Base-by-base conservation (phyloP, 306 rosid genomes). In the Vigna angularis region DNA sequence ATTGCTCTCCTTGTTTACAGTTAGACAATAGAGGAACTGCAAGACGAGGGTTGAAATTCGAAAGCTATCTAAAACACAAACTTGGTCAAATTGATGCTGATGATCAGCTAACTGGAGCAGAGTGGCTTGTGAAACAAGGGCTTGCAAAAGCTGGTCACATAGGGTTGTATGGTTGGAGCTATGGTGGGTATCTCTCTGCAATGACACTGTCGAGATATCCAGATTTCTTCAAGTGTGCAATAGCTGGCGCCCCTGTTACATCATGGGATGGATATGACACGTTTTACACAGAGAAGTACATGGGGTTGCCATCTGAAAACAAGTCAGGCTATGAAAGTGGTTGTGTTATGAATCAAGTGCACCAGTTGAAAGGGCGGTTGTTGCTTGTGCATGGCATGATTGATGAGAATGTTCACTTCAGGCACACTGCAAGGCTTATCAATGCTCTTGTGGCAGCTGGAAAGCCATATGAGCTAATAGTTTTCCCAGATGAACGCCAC, bases 211-310 rank as follows among this genome's bases (percentile, higher is more conserved):
- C 90, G 32, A 85, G 96, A 77, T 89, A 82, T 84, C 91, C 99
- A 2, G 93, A 88, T 34, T 71, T 86, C 79, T 95, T 89, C 86
- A 82, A 77, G 64, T 91, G 98, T 42, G 97, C 96, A 5, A 82
- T 95, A 42, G 87, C 98, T 0, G 99, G 99, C 4, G 97, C 98
- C 16, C 99, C 99, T 0, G 93, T 90, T 13, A 93, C 99, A 32
- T 88, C 99, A 0, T 95, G 98, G 98, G 99, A 95, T 1, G 98
- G 99, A 15, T 93, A 95, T 24, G 99, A 95, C 84, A 90, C 99
- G 4, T 95, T 95, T 70, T 95, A 95, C 86, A 93, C 97, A 0
- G 99, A 95, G 87, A 95, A 93, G 86, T 95, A 89, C 89, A 89
- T 95, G 99, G 99, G 99, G 9, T 74, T 88, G 76, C 98, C 98